Conservation (phyloP, 805 yeast genomes). For the Kodamaea neixiangensis region DNA sequence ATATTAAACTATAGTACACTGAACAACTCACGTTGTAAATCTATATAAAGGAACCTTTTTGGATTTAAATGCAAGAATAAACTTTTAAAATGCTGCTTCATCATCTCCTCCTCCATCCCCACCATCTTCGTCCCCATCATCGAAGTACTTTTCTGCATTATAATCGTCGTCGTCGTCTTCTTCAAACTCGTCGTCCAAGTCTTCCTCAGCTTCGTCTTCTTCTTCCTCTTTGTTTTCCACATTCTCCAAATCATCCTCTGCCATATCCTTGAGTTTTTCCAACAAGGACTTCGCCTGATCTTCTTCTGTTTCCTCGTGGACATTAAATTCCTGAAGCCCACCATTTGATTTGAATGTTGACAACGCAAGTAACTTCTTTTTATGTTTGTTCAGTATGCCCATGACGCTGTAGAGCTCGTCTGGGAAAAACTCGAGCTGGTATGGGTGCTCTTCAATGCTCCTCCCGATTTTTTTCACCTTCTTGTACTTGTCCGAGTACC, state of each 20-base stretch:
- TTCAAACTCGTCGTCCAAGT: slow-evolving; percentile 67
- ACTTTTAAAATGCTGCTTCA: slow-evolving; percentile 63
- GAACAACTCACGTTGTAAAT: slow-evolving; percentile 1
- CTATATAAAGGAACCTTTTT: not conserved
- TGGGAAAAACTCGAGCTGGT: slow-evolving; percentile 70
- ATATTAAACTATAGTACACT: slow-evolving; percentile 2
- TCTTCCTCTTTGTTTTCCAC: slow-evolving; percentile 45
- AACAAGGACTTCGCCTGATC: slow-evolving; percentile 40
- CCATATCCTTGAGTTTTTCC: slow-evolving; percentile 43
- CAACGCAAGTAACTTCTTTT: slow-evolving; percentile 47
- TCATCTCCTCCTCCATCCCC: slow-evolving; percentile 63
- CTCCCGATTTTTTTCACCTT: slow-evolving; percentile 69
- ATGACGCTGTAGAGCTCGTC: slow-evolving; percentile 71
- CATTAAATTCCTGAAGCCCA: slow-evolving; percentile 30
- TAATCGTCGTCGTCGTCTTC: slow-evolving; percentile 72
- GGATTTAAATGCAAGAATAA: not conserved
- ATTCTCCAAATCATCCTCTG: slow-evolving; percentile 37
- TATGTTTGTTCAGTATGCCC: slow-evolving; percentile 60
- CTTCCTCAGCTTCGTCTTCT: slow-evolving; percentile 46
- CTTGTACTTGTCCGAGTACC: slow-evolving; percentile 80
- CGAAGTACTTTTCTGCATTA: slow-evolving; percentile 78
- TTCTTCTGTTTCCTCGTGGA: slow-evolving; percentile 30
- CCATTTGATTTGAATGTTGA: slow-evolving; percentile 41
- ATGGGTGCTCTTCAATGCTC: slow-evolving; percentile 78
- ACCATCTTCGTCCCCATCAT: slow-evolving; percentile 67